Evolutionary conservation across 345 rosid species (phyloP), one percentile per base, ranked within the genome.

Genomic region (Garcia nutans): DNA sequence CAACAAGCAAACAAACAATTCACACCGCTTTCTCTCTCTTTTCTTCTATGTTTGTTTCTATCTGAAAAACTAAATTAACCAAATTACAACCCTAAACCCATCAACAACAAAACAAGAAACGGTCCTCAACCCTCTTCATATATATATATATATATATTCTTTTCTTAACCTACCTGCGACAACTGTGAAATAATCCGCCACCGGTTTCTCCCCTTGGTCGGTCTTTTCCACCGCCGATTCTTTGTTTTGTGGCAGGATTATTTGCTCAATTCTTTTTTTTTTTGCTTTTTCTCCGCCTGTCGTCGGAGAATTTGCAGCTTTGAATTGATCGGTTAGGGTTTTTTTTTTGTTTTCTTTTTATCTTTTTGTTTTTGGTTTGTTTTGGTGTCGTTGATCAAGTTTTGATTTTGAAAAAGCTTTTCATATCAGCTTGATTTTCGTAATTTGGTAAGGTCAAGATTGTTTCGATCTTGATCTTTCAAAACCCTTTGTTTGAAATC

Each of bases 391-490:
- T 19, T 28, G 31, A 28, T 5, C 19, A 47, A 7, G 49, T 68
- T 37, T 68, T 45, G 31, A 66, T 2, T 66, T 68, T 49, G n/a
- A 20, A 22, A 7, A 72, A 23, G 33, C 28, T 54, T 4, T 4
- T 5, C 41, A 6, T 37, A 5, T 37, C 41, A 3, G 41, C 41
- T 37, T 37, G 41, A 37, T 37, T 37, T 37, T 37, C 41, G 6
- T 37, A 5, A 37, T 19, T 22, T 65, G 23, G 63, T 4, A 17
- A 47, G 72, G 71, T 55, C 78, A 74, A 52, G 77, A 19, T 58
- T 44, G 24, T 17, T 12, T 45, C 8, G 17, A 57, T 67, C 57
- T 68, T 76, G 73, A 74, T 65, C 71, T 73, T 1, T 1, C 24
- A 59, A 55, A 24, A 62, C 33, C 65, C 65, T 11, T 24, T 49